Percentiles rank a stretch among this genome's conserved stretches.
phyloP scores from a whole-genome alignment of 441 rosid species.

The Eruca vesicaria region DNA sequence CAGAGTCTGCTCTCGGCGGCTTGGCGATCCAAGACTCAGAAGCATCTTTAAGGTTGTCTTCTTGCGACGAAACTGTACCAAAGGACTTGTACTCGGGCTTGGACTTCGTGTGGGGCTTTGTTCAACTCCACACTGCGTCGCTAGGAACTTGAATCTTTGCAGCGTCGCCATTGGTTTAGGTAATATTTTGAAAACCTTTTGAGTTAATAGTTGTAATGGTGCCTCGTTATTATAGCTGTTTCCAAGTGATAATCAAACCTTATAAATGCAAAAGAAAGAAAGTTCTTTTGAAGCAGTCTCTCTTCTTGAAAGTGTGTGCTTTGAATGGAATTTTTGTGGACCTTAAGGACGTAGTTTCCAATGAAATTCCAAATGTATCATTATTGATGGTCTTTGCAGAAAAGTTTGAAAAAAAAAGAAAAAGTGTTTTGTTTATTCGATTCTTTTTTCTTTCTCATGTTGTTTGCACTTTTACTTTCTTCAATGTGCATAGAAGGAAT shows the following conservation, averaged over 20 bases:
- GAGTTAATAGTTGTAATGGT: conserved; percentile 7
- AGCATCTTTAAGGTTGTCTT: conserved; percentile 76
- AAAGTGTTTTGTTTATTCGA: conserved; percentile 25
- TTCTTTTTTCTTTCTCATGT: conserved; percentile 18
- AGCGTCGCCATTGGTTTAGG: conserved; percentile 56
- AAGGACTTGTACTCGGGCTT: conserved; percentile 64
- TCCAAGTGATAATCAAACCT: conserved; percentile 43
- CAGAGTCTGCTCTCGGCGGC: conserved; percentile 30
- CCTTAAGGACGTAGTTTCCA: conserved; percentile 29
- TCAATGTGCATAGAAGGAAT: conserved; percentile 32
- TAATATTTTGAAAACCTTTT: neutral
- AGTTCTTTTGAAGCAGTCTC: conserved; percentile 32
- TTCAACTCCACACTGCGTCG: conserved; percentile 74
- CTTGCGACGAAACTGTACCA: conserved; percentile 58
- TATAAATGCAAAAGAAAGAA: conserved; percentile 28
- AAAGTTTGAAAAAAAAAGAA: neutral
- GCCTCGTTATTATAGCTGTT: conserved; percentile 31
- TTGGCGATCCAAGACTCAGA: conserved; percentile 47
- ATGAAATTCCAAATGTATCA: conserved; percentile 18
- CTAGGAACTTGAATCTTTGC: conserved; percentile 75
- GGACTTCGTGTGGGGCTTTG: conserved; percentile 72
- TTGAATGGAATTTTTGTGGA: conserved; percentile 54
- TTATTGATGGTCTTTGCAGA: conserved; percentile 28
- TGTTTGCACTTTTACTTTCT: conserved; percentile 17
- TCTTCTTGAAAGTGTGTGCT: conserved; percentile 40